These are phyloP conservation scores for Rhododendron henanense DNA, from an alignment of 148 eudicot genomes.

Conservation along the genomic window DNA sequence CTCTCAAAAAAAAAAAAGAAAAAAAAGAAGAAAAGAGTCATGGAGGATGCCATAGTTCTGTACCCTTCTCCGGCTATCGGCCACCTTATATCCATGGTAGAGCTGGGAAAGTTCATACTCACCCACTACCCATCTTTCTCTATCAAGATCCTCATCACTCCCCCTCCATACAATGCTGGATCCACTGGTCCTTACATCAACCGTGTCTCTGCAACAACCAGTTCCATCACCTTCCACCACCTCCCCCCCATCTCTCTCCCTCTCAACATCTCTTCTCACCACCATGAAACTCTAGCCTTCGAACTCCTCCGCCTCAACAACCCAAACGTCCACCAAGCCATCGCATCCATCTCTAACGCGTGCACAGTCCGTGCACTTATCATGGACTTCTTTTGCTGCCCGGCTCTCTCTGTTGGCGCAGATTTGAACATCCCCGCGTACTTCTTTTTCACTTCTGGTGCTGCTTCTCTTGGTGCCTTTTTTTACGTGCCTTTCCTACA, in stretches of 20 bases:
- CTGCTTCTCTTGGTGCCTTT: constrained; percentile 19
- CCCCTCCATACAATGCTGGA: constrained; percentile 27
- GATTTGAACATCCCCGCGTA: constrained; percentile 37
- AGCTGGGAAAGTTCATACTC: constrained; percentile 43
- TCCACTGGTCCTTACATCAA: constrained; percentile 32
- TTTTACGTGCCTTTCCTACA: constrained; percentile 31
- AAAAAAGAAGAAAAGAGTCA: too few relatives aligned
- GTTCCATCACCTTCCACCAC: constrained; percentile 46
- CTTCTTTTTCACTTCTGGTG: constrained; percentile 43
- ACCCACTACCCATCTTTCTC: constrained; percentile 30
- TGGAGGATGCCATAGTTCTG: constrained; percentile 26
- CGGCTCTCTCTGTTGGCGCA: constrained; percentile 23
- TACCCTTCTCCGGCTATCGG: constrained; percentile 61
- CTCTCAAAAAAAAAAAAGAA: not conserved
- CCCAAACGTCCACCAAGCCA: constrained; percentile 24
- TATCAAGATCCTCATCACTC: constrained; percentile 32
- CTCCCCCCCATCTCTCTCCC: constrained; percentile 33
- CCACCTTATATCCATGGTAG: constrained; percentile 59
- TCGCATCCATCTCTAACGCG: constrained; percentile 14
- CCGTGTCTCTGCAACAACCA: constrained; percentile 30
- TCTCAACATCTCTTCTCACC: constrained; percentile 5
- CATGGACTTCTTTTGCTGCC: constrained; percentile 41
- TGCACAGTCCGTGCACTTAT: constrained; percentile 31
- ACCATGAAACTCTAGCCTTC: constrained; percentile 18
- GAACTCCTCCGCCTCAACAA: constrained; percentile 25